Evolutionary conservation across 495 filamentous ascomycete genomes (phyloP).

Genomic region (Articulospora tetracladia): DNA sequence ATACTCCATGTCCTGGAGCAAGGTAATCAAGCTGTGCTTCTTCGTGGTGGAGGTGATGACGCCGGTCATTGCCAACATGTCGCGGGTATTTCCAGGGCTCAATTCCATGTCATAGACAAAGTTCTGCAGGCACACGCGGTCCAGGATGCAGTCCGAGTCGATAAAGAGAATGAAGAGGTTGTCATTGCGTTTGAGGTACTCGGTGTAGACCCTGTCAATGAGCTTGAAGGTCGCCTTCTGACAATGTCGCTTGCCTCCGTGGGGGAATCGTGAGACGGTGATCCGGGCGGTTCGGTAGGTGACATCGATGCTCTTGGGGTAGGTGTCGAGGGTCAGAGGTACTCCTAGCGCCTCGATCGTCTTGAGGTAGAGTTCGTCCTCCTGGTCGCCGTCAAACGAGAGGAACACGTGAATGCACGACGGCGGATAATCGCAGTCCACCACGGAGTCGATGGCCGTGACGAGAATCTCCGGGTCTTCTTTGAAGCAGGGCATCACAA

Average conservation of each 20-base stretch:
- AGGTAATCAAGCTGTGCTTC: slow-evolving; percentile 83
- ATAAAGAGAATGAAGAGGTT: slow-evolving; percentile 96
- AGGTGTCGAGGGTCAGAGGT: slow-evolving; percentile 68
- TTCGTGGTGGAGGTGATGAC: slow-evolving; percentile 93
- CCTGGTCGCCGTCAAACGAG: slow-evolving; percentile 87
- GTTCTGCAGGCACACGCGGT: slow-evolving; percentile 90
- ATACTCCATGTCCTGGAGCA: slow-evolving; percentile 98
- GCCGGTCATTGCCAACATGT: slow-evolving; percentile 98
- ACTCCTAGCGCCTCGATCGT: slow-evolving; percentile 88
- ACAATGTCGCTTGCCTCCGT: slow-evolving; percentile 91
- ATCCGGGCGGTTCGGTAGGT: slow-evolving; percentile 77
- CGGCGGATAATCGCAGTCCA: slow-evolving; percentile 91
- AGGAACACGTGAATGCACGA: slow-evolving; percentile 95
- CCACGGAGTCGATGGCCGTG: slow-evolving; percentile 86
- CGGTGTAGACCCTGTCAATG: slow-evolving; percentile 88
- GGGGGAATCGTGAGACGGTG: slow-evolving; percentile 88
- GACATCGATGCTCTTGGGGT: slow-evolving; percentile 90
- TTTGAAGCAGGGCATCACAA: slow-evolving; percentile 97
- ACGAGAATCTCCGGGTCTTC: slow-evolving; percentile 84
- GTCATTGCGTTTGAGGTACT: slow-evolving; percentile 85
- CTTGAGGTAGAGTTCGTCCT: slow-evolving; percentile 85
- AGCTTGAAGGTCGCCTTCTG: slow-evolving; percentile 94
- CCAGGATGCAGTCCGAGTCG: slow-evolving; percentile 96
- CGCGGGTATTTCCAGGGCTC: slow-evolving; percentile 85
- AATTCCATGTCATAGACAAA: slow-evolving; percentile 99